Percentiles rank a stretch among this genome's conserved stretches.
These are phyloP conservation scores for Cylindrodendrum hubeiense DNA, from an alignment of 2,329 filamentous ascomycete genomes.

Conservation along the genomic window DNA sequence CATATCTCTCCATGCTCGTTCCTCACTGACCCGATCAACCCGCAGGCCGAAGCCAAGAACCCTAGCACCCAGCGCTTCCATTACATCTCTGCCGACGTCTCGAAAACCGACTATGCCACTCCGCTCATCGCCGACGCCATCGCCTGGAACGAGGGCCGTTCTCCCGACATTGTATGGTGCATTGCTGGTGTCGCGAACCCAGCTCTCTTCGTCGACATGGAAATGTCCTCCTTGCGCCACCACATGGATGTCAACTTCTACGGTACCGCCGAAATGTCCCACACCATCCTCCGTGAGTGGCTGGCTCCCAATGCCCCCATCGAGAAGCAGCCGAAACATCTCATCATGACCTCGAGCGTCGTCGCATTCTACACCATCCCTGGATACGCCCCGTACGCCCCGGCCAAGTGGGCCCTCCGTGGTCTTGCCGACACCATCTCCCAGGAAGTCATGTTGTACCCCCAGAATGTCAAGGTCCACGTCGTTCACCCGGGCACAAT, in stretches of 20 bases:
- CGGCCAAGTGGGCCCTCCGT: slow-evolving; percentile 87
- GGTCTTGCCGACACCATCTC: slow-evolving; percentile 85
- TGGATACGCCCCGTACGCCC: slow-evolving; percentile 87
- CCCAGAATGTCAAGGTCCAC: slow-evolving; percentile 83
- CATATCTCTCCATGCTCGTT: background rate
- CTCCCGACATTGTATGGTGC: slow-evolving; percentile 92
- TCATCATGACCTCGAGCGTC: slow-evolving; percentile 88
- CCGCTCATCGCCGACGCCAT: slow-evolving; percentile 79
- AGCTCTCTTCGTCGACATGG: slow-evolving; percentile 81
- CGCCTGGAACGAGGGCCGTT: slow-evolving; percentile 79
- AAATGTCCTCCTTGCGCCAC: slow-evolving; percentile 73
- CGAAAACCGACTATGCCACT: slow-evolving; percentile 75
- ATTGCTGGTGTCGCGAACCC: slow-evolving; percentile 82
- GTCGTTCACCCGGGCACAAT: slow-evolving; percentile 90
- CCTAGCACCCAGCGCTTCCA: slow-evolving; percentile 81
- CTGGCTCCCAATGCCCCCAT: slow-evolving; percentile 63
- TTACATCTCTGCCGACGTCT: slow-evolving; percentile 86
- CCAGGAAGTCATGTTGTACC: slow-evolving; percentile 89
- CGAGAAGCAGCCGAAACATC: slow-evolving; percentile 72
- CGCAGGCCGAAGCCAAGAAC: slow-evolving; percentile 73
- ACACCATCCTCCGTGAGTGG: slow-evolving; percentile 83
- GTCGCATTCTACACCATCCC: slow-evolving; percentile 81
- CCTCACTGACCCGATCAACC: slow-evolving; percentile 10
- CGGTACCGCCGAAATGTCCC: slow-evolving; percentile 86
- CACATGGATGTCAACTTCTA: slow-evolving; percentile 97